Conservation (phyloP, 352 stramenopile species). For the Pythium catenulatum region DNA sequence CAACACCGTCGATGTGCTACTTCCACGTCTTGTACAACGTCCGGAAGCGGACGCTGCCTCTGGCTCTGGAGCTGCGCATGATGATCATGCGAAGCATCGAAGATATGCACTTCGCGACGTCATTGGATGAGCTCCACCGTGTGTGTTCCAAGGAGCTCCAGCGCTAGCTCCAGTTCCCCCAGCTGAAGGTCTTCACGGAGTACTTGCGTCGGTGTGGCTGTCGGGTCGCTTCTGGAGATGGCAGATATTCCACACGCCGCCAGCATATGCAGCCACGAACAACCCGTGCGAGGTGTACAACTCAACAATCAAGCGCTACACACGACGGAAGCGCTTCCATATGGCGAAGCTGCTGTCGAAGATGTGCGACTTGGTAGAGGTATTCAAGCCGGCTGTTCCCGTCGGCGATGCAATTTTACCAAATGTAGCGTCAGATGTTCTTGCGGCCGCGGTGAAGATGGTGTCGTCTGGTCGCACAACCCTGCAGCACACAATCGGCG, state of each 20-base stretch:
- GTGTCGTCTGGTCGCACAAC: not conserved
- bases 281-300: slow-evolving; percentile 52
- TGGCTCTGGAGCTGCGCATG: not conserved
- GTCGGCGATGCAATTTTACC: not conserved
- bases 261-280: slow-evolving; percentile 36
- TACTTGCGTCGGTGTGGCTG: slow-evolving; percentile 42
- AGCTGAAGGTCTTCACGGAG: not conserved
- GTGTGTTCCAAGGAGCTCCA: too few relatives aligned
- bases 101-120: not conserved
- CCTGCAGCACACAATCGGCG: not conserved
- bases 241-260: slow-evolving; percentile 44
- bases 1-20: slow-evolving; percentile 36
- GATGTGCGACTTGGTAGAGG: slow-evolving; percentile 34
- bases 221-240: slow-evolving; percentile 25
- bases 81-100: slow-evolving; percentile 7
- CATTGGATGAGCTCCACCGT: not conserved
- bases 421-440: not conserved
- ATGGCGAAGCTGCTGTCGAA: slow-evolving; percentile 35
- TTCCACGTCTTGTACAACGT: slow-evolving; percentile 61
- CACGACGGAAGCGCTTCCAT: not conserved
- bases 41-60: slow-evolving; percentile 25
- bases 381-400: not conserved
- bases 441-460: slow-evolving; percentile 17
- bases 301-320: slow-evolving; percentile 40
- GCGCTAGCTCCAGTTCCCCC: too few relatives aligned